A percentile compares a stretch with the other conserved stretches of the same genome.
These are phyloP conservation scores for Eucalyptus brandiana DNA, from an alignment of 345 rosid genomes.

Conservation along the genomic window DNA sequence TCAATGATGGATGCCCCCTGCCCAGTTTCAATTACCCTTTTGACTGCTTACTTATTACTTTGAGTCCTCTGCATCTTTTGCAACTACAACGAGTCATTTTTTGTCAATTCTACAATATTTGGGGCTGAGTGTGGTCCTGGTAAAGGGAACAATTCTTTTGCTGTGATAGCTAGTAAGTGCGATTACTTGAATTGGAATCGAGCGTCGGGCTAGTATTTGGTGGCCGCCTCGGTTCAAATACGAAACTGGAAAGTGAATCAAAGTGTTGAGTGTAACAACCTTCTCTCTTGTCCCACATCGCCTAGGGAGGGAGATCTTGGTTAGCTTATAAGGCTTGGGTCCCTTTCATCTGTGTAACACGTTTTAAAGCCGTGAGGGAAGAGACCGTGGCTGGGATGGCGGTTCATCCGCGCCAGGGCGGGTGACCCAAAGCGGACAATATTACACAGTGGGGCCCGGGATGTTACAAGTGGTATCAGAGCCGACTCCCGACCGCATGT, in stretches of 20 bases:
- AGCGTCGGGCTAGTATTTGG: background rate
- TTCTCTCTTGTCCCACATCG: too few relatives aligned
- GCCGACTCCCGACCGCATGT: too few relatives aligned
- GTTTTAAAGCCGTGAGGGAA: too few relatives aligned
- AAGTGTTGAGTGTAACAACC: too few relatives aligned
- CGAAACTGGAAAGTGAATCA: background rate
- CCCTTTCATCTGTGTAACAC: too few relatives aligned
- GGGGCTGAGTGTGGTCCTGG: background rate
- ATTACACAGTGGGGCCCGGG: too few relatives aligned
- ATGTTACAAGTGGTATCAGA: too few relatives aligned
- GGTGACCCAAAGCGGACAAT: too few relatives aligned
- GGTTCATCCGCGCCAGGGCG: too few relatives aligned
- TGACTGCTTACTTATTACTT: constrained; percentile 5
- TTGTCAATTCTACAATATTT: background rate
- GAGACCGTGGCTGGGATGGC: too few relatives aligned
- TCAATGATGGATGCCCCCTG: background rate
- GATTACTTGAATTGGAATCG: background rate
- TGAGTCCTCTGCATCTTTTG: constrained; percentile 8
- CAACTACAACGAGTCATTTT: background rate
- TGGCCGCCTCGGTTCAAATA: background rate
- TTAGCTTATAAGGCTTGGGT: too few relatives aligned
- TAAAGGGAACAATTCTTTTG: background rate
- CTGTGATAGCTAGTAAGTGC: constrained; percentile 1
- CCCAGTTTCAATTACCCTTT: constrained; percentile 7
- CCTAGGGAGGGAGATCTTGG: too few relatives aligned